Base-by-base conservation (phyloP, 768 basidiomycete species). In the Pulveroboletus sp. region DNA sequence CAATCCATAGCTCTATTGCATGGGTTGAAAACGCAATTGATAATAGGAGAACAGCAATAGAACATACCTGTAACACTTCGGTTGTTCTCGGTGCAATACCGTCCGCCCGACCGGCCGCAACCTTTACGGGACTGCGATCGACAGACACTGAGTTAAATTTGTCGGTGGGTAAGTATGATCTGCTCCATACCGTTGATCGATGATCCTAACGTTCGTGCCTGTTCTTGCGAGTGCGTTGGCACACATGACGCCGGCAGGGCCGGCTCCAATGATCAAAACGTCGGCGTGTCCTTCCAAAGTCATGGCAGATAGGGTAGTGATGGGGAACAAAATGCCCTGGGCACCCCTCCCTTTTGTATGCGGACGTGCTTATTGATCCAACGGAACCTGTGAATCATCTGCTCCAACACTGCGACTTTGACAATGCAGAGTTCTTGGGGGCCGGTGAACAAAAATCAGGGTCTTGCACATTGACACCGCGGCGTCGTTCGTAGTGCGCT, bases 1-100 rank as follows among this genome's bases (percentile, higher is more conserved):
- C 6, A 90, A 74, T 6, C 87, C 88, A 67, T 90, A 89, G 53
- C 86, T 90, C 86, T 89, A 16, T 35, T 44, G 12, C 9, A 23
- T 4, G 16, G 7, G 29, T 32, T 47, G 7, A 2, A 49, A 9
- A 26, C 4, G 7, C n/a, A 20, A 16, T n/a, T 6, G 43, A 27
- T 11, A 30, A 12, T 4, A 14, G 10, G 19, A 19, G 6, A 16
- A 14, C 9, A 10, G 39, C 8, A 19, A 16, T 5, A 22, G 12
- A 6, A 17, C 9, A n/a, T n/a, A n/a, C 77, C 71, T 81, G 78
- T 24, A 81, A 54, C 6, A 81, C 75, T 56, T 81, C 80, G 43
- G 77, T 71, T 2, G 79, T 79, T 23, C 79, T 72, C 2, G 79
- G 76, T 45, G 79, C 76, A 41, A 80, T 78, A 29, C 79, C 79